Conservation (phyloP, 2,329 filamentous ascomycete species). For the Fusarium lateritium region DNA sequence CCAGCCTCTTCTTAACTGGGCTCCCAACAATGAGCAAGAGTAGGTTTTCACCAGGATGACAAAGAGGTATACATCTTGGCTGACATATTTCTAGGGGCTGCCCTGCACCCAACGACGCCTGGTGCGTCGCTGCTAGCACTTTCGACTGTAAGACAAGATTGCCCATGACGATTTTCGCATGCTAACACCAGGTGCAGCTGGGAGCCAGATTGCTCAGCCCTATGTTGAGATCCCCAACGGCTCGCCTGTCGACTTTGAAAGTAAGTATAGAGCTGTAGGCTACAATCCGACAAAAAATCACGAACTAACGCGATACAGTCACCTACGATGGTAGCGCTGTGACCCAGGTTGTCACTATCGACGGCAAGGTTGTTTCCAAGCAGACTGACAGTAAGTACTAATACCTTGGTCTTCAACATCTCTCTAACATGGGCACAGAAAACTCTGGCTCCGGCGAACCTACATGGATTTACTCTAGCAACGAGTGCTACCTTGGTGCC, state of each 20-base stretch:
- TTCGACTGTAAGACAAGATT: conserved; percentile 1
- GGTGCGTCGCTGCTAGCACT: conserved; percentile 12
- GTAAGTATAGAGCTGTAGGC: neutral
- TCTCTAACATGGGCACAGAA: neutral
- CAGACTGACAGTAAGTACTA: neutral
- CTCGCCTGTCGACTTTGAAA: neutral
- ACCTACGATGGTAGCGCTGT: neutral
- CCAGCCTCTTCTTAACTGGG: conserved; percentile 25
- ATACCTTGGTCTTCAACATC: too few relatives aligned
- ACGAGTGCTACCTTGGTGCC: conserved; percentile 18
- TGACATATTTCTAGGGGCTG: neutral
- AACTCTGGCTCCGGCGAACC: neutral
- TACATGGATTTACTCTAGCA: conserved; percentile 18
- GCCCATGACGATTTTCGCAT: neutral
- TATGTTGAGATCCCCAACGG: neutral
- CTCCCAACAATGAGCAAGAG: conserved; percentile 17
- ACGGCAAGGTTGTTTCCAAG: neutral
- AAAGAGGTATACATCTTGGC: neutral
- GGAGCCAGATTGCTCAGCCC: neutral
- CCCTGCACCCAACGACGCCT: neutral
- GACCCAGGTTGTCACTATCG: neutral
- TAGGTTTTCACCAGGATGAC: neutral
- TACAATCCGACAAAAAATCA: neutral
- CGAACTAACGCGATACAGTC: neutral
- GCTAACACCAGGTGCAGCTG: neutral